Conservation (phyloP, 371 early-diverging fungal species). For the Mortierella sp. region DNA sequence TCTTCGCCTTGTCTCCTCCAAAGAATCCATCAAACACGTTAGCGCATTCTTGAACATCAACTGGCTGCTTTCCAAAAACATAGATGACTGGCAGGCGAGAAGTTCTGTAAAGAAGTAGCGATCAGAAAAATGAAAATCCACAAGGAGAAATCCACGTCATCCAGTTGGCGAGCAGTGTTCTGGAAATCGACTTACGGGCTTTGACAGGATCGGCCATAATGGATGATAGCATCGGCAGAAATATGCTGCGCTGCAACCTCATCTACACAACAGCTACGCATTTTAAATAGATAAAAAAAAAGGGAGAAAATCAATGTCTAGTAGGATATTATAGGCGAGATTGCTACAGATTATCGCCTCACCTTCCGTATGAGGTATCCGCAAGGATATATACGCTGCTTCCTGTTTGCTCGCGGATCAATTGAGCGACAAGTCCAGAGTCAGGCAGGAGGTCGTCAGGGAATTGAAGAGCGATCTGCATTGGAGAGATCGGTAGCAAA, state of each 20-base stretch:
- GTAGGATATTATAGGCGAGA: background rate
- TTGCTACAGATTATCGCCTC: background rate
- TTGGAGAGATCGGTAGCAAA: background rate
- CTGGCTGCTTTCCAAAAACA: slow-evolving; percentile 81
- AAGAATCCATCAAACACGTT: slow-evolving; percentile 60
- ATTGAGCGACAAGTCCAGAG: slow-evolving; percentile 72
- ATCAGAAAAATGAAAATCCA: background rate
- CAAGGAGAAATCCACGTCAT: background rate
- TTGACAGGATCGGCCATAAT: slow-evolving; percentile 94
- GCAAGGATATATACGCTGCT: slow-evolving; percentile 83
- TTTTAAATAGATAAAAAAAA: background rate
- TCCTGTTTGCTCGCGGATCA: slow-evolving; percentile 62
- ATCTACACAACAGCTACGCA: slow-evolving; percentile 92
- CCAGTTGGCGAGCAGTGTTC: background rate
- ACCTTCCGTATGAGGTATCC: slow-evolving; percentile 94
- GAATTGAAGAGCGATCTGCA: slow-evolving; percentile 88
- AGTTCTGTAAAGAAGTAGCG: slow-evolving; percentile 59
- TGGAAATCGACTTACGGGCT: slow-evolving; percentile 72
- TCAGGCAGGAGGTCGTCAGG: slow-evolving; percentile 89
- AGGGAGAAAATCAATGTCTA: background rate
- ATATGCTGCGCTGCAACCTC: slow-evolving; percentile 95
- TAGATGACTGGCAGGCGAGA: slow-evolving; percentile 87
- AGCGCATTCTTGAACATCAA: slow-evolving; percentile 72
- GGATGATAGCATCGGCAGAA: slow-evolving; percentile 85
- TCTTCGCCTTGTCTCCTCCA: slow-evolving; percentile 52